phyloP scores from a whole-genome alignment of 140 eudicot genomes.

The Cichorium intybus region DNA sequence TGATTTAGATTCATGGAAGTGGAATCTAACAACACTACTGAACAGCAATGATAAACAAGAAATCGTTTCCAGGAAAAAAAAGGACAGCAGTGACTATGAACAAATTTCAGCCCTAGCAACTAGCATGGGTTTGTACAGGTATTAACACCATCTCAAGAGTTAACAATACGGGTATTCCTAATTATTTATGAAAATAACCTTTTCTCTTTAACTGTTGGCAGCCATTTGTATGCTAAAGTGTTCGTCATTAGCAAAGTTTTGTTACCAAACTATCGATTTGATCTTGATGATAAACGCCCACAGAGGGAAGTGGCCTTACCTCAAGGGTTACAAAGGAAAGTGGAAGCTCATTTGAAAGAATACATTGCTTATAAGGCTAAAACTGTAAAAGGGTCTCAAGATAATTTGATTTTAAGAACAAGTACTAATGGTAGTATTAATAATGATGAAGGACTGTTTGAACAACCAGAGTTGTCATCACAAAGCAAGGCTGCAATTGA shows the following conservation, averaged over 20 bases:
- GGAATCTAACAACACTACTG: slow-evolving; percentile 55
- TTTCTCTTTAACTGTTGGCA: slow-evolving; percentile 37
- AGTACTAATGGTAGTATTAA: slow-evolving; percentile 50
- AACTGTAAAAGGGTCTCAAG: slow-evolving; percentile 36
- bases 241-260: slow-evolving; percentile 88
- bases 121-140: slow-evolving; percentile 92
- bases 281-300: slow-evolving; percentile 97
- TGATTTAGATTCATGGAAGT: slow-evolving; percentile 65
- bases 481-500: slow-evolving; percentile 58
- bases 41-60: slow-evolving; percentile 63
- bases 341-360: slow-evolving; percentile 50
- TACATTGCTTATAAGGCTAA: slow-evolving; percentile 61
- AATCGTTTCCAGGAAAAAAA: slow-evolving; percentile 83
- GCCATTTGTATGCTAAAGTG: slow-evolving; percentile 82
- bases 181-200: slow-evolving; percentile 14
- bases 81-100: slow-evolving; percentile 83
- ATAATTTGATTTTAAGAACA: slow-evolving; percentile 44
- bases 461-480: slow-evolving; percentile 58
- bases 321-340: slow-evolving; percentile 61
- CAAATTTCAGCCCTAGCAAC: slow-evolving; percentile 80
- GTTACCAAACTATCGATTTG: slow-evolving; percentile 91
- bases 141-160: no score
- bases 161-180: neutral
- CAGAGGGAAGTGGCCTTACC: slow-evolving; percentile 84
- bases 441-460: slow-evolving; percentile 81